A percentile compares a stretch with the other conserved stretches of the same genome.
These are phyloP conservation scores for Hemileia vastatrix DNA, from an alignment of 1,284 basidiomycete genomes.

Conservation along the genomic window DNA sequence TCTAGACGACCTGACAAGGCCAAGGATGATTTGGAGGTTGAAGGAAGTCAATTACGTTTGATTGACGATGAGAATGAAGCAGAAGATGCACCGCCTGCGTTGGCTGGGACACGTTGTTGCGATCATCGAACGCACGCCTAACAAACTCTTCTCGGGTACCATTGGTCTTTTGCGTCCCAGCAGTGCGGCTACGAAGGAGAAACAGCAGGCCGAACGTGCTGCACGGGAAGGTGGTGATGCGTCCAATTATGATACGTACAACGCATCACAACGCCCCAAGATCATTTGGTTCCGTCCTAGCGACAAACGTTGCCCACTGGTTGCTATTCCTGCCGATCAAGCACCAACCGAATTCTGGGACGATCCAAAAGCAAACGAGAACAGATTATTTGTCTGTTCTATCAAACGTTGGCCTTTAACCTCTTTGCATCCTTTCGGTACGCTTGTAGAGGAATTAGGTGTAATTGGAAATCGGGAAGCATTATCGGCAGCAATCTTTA, in stretches of 20 bases:
- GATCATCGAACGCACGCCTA: slow-evolving; percentile 40
- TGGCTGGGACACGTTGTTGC: slow-evolving; percentile 44
- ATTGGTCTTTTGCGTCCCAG: slow-evolving; percentile 39
- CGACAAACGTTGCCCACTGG: slow-evolving; percentile 42
- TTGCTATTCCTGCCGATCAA: slow-evolving; percentile 43
- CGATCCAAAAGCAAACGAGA: slow-evolving; percentile 35
- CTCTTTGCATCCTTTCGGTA: slow-evolving; percentile 43
- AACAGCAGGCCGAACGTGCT: slow-evolving; percentile 39
- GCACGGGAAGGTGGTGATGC: slow-evolving; percentile 33
- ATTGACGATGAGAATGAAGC: slow-evolving; percentile 39
- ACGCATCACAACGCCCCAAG: no score
- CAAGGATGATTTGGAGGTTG: slow-evolving; percentile 43
- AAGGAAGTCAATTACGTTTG: slow-evolving; percentile 39
- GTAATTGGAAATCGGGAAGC: slow-evolving; percentile 40
- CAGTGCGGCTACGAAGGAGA: slow-evolving; percentile 42
- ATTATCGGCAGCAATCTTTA: no score
- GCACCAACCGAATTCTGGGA: slow-evolving; percentile 42
- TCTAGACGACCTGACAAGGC: slow-evolving; percentile 28
- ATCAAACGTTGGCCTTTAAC: slow-evolving; percentile 45
- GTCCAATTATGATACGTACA: no score
- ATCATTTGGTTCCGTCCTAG: slow-evolving; percentile 44
- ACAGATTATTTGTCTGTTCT: slow-evolving; percentile 37
- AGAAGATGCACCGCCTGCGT: slow-evolving; percentile 35
- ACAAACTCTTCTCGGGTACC: slow-evolving; percentile 41
- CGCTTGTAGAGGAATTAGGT: slow-evolving; percentile 42